Evolutionary conservation across 768 basidiomycete species (phyloP).

Genomic region (Mycena rebaudengoi): DNA sequence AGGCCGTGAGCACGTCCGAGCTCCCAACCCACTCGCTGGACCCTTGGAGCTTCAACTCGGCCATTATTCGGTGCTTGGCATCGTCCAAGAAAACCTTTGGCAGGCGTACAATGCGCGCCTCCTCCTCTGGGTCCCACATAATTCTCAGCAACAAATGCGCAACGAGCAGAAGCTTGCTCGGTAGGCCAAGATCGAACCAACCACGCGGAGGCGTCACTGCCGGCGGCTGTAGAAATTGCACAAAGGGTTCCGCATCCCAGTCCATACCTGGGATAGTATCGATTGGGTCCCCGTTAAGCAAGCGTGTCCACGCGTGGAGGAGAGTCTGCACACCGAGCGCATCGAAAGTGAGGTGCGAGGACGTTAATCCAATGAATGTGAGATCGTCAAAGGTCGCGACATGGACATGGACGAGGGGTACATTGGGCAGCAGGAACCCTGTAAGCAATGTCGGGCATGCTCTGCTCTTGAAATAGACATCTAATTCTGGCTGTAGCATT

Average conservation of each 20-base stretch:
- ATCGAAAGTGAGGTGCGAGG: slow-evolving; percentile 14
- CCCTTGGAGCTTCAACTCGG: slow-evolving; percentile 5
- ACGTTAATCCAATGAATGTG: slow-evolving; percentile 18
- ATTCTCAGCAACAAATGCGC: slow-evolving; percentile 4
- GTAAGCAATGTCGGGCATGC: slow-evolving; percentile 1
- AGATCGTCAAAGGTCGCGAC: slow-evolving; percentile 14
- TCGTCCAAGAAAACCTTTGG: slow-evolving; percentile 17
- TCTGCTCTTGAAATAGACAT: not conserved
- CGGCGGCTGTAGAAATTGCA: not conserved
- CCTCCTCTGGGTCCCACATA: slow-evolving; percentile 11
- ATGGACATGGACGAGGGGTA: slow-evolving; percentile 8
- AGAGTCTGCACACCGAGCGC: slow-evolving; percentile 13
- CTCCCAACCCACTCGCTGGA: slow-evolving; percentile 23
- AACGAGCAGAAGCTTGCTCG: slow-evolving; percentile 5
- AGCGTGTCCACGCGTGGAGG: slow-evolving; percentile 15
- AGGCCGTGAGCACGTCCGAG: slow-evolving; percentile 19
- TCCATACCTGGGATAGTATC: slow-evolving; percentile 15
- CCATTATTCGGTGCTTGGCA: slow-evolving; percentile 8
- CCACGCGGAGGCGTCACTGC: not conserved
- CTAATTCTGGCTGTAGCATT: not conserved
- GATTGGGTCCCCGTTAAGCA: slow-evolving; percentile 13
- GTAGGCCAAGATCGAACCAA: slow-evolving; percentile 13
- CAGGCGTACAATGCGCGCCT: not conserved
- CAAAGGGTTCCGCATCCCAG: not conserved
- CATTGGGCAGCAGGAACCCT: slow-evolving; percentile 11